phyloP scores from a whole-genome alignment of 75 land plant genomes.

The Picea glauca region DNA sequence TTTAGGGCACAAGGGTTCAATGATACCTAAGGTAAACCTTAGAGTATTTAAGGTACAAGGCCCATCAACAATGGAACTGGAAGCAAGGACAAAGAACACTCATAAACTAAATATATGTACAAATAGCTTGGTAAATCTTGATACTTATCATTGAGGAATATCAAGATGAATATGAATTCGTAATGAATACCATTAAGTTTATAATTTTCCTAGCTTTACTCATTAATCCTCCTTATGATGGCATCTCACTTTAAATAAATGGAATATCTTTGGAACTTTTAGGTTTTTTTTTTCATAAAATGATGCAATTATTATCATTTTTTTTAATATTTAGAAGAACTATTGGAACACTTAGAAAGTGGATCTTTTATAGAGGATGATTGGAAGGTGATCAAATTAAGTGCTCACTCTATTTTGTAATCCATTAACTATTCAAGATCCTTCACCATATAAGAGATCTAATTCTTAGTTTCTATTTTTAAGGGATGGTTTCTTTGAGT shows the following conservation, averaged over 20 bases:
- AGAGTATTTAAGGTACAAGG: too few relatives aligned
- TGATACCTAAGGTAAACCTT: too few relatives aligned
- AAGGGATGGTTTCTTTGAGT: constrained; percentile 30
- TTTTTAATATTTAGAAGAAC: constrained; percentile 71
- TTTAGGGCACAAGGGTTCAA: too few relatives aligned
- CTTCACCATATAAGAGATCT: constrained; percentile 50
- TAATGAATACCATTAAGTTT: constrained; percentile 80
- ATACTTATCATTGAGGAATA: constrained; percentile 69
- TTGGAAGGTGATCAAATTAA: constrained; percentile 86
- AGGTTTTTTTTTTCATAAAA: constrained; percentile 55
- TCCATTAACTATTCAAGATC: constrained; percentile 69
- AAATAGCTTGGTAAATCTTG: constrained; percentile 80
- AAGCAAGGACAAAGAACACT: constrained; percentile 49
- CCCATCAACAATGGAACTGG: too few relatives aligned
- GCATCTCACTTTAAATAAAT: constrained; percentile 52
- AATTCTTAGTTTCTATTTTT: constrained; percentile 42
- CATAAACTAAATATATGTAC: constrained; percentile 64
- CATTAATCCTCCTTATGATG: constrained; percentile 53
- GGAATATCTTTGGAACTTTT: constrained; percentile 75
- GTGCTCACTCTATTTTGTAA: constrained; percentile 87
- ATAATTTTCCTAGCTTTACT: constrained; percentile 92
- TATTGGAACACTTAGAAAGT: constrained; percentile 84
- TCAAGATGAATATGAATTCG: constrained; percentile 55
- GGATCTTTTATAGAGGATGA: constrained; percentile 77
- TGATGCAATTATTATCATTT: constrained; percentile 61